Evolutionary conservation across 2,329 filamentous ascomycete species (phyloP).

Genomic region (Botryosphaeria dothidea): DNA sequence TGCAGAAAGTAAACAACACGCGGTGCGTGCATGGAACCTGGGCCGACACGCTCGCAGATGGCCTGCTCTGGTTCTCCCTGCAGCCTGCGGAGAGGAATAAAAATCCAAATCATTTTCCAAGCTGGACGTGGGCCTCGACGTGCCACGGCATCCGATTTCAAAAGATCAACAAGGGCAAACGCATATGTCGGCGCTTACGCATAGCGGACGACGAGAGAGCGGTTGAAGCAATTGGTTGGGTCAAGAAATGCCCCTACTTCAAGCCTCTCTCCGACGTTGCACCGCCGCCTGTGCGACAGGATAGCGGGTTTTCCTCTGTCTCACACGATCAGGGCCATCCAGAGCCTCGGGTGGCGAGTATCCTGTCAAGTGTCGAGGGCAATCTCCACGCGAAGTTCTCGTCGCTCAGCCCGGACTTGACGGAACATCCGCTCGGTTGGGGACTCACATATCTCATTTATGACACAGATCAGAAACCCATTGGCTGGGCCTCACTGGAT

Average conservation of each 20-base stretch:
- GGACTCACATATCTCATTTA: background rate
- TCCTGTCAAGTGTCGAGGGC: background rate
- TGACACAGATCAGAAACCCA: background rate
- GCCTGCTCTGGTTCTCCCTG: slow-evolving; percentile 26
- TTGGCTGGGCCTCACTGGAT: slow-evolving; percentile 25
- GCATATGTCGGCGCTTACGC: slow-evolving; percentile 22
- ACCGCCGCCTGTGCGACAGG: background rate
- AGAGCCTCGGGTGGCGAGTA: background rate
- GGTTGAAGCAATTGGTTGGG: background rate
- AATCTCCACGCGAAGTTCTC: slow-evolving; percentile 1
- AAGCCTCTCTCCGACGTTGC: background rate
- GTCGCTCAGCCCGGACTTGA: slow-evolving; percentile 4
- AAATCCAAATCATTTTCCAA: slow-evolving; percentile 22
- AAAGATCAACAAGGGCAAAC: slow-evolving; percentile 25
- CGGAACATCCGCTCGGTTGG: slow-evolving; percentile 9
- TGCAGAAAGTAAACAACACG: slow-evolving; percentile 20
- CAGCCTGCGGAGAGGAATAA: slow-evolving; percentile 20
- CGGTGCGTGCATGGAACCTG: slow-evolving; percentile 25
- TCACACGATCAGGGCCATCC: background rate
- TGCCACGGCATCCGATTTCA: slow-evolving; percentile 26
- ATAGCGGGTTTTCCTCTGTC: background rate
- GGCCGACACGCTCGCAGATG: slow-evolving; percentile 27
- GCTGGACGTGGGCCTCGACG: slow-evolving; percentile 28
- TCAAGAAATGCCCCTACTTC: slow-evolving; percentile 1
- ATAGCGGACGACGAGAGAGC: background rate